A percentile compares a stretch with the other conserved stretches of the same genome.
These are phyloP conservation scores for Aspergillus leporis DNA, from an alignment of 495 filamentous ascomycete species.

Conservation along the genomic window DNA sequence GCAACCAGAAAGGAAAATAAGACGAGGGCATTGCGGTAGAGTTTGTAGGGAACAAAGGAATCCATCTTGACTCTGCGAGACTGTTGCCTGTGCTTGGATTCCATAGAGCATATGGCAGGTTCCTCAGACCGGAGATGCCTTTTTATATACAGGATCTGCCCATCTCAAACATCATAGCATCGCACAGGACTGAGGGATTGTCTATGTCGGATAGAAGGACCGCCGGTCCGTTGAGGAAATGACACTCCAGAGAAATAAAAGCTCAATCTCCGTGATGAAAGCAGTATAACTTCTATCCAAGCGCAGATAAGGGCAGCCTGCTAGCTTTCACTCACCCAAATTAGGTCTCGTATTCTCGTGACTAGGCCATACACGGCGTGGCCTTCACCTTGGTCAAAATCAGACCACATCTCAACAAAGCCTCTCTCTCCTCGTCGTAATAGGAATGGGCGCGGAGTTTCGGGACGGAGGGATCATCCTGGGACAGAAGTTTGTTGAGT, in stretches of 20 bases:
- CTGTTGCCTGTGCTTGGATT: neutral
- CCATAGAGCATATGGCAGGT: neutral
- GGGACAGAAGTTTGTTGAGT: neutral
- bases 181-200: neutral
- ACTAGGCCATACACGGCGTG: neutral
- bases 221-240: neutral
- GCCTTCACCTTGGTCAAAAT: neutral
- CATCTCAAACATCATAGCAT: neutral
- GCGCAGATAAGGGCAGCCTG: neutral
- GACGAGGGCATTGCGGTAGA: conserved; percentile 26
- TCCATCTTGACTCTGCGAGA: neutral
- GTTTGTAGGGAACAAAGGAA: conserved; percentile 11
- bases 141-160: neutral
- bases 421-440: neutral
- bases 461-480: neutral
- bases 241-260: neutral
- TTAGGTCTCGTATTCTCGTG: neutral
- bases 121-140: neutral
- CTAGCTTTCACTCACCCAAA: neutral
- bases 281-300: neutral
- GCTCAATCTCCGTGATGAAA: neutral
- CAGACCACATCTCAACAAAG: neutral
- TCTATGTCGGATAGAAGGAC: neutral
- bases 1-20: conserved; percentile 28
- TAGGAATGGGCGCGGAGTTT: neutral